Conservation (phyloP, 495 filamentous ascomycete genomes). For the Xylaria scruposa region DNA sequence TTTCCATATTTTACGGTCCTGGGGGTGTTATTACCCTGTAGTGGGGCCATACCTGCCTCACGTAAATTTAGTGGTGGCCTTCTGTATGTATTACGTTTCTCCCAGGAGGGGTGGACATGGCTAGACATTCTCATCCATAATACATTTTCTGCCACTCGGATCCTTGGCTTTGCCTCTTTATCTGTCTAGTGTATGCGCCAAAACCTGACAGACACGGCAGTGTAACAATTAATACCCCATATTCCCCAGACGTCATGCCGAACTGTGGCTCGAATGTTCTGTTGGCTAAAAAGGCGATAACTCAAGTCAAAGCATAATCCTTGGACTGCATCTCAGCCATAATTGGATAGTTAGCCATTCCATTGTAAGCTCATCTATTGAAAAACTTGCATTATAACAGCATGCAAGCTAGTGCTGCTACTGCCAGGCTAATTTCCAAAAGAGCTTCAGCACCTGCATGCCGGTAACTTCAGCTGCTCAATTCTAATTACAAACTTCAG, state of each 20-base stretch:
- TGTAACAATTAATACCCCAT: constrained; percentile 1
- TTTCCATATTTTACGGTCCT: no score
- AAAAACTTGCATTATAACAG: not conserved
- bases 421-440: not conserved
- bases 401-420: not conserved
- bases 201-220: not conserved
- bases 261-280: not conserved
- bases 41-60: no score
- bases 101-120: no score
- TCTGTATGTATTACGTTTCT: no score
- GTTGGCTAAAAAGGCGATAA: not conserved
- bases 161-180: no score
- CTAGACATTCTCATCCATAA: no score
- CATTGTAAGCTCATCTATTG: not conserved
- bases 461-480: constrained; percentile 15
- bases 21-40: no score
- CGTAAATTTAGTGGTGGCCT: no score
- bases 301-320: not conserved
- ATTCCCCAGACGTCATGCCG: no score
- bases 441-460: not conserved
- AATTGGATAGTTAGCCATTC: not conserved
- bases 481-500: not conserved
- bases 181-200: not conserved
- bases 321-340: not conserved
- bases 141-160: no score